Conservation (phyloP, 257 asterid genomes). For the Rhazya stricta region DNA sequence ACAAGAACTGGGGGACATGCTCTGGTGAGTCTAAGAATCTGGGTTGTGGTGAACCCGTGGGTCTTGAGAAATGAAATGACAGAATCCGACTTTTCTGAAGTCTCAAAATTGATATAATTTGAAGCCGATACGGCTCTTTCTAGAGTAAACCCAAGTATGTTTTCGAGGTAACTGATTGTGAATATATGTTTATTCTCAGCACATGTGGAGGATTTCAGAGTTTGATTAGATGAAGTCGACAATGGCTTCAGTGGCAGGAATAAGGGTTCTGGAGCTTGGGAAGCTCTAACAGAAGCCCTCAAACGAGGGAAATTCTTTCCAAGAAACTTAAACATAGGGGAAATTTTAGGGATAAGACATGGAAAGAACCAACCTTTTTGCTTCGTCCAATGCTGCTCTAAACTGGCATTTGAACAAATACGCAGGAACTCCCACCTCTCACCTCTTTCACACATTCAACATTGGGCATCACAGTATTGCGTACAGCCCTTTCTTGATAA, state of each 20-base stretch:
- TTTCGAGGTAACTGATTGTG: conserved; percentile 18
- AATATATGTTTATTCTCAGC: not conserved
- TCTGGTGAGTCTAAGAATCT: conserved; percentile 6
- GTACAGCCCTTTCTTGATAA: too few species aligned
- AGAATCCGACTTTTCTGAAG: conserved; percentile 17
- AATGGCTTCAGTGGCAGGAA: not conserved
- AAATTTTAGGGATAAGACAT: not conserved
- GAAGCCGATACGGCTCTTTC: conserved; percentile 20
- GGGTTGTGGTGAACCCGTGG: conserved; percentile 16
- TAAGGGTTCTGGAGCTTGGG: not conserved
- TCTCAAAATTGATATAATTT: not conserved
- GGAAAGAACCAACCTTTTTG: not conserved
- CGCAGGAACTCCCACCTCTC: too few species aligned
- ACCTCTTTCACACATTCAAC: too few species aligned
- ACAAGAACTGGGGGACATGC: conserved; percentile 12
- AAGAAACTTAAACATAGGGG: not conserved
- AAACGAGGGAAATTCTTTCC: not conserved
- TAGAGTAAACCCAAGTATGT: conserved; percentile 17
- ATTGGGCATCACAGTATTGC: not conserved
- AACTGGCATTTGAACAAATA: too few species aligned
- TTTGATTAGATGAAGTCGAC: not conserved
- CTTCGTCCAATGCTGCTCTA: too few species aligned
- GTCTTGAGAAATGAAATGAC: conserved; percentile 14
- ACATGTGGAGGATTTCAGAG: not conserved
- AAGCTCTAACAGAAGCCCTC: not conserved